These are phyloP conservation scores for Hypoxylon sp. DNA, from an alignment of 2,329 filamentous ascomycete species.

Conservation along the genomic window DNA sequence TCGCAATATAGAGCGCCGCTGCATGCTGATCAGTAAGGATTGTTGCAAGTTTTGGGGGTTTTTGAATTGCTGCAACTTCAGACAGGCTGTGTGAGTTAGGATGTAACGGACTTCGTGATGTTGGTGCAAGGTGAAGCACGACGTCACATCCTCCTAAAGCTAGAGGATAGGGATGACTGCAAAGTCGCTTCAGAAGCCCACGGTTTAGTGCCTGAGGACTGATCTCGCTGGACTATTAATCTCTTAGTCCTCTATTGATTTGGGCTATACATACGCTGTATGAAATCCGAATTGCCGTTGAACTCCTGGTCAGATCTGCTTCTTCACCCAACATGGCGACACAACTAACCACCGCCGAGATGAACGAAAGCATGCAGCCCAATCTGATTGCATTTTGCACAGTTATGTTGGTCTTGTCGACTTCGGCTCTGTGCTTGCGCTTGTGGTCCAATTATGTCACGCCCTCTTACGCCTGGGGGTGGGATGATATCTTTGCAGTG, in stretches of 20 bases:
- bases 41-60: background rate
- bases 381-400: background rate
- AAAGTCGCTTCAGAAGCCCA: background rate
- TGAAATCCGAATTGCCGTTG: background rate
- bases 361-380: background rate
- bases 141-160: background rate
- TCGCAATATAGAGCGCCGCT: background rate
- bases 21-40: background rate
- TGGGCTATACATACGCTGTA: background rate
- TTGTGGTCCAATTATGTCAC: background rate
- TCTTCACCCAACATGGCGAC: background rate
- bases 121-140: background rate
- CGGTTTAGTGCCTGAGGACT: background rate
- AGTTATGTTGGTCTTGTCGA: background rate
- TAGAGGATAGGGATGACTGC: background rate
- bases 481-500: background rate
- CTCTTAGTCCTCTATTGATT: background rate
- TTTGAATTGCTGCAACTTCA: background rate
- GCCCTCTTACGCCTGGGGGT: background rate
- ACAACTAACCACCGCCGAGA: background rate
- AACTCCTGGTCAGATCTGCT: background rate
- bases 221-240: background rate
- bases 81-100: background rate
- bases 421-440: background rate
- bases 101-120: background rate